Base-by-base conservation (phyloP, 2,329 filamentous ascomycete genomes). In the Xylaria multiplex region DNA sequence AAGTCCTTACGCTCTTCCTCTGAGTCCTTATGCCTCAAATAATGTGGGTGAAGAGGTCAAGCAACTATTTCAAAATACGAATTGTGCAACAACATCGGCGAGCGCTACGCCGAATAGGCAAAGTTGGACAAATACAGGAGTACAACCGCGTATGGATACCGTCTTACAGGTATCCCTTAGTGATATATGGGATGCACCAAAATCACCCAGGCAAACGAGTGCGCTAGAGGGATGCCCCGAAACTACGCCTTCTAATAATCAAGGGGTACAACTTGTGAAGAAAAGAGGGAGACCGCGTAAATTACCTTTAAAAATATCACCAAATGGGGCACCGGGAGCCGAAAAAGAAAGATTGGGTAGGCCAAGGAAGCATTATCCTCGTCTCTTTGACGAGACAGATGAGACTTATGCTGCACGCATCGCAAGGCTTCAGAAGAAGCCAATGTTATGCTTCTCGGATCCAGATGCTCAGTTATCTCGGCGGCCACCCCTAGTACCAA, bases 221-320 rank as follows among this genome's bases (percentile, higher is more conserved):
- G 46, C 5, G 48, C 19, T 1, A 16, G 54, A 61, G 30, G 49
- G 42, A 45, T 24, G 19, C 22, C 14, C n/a, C 3, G 49, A 53
- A 48, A n/a, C 40, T 43, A 37, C 40, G 19, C 19, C 14, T 7
- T 5, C 11, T 43, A 48, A 16, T 22, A 35, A 40, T 24, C 40
- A 55, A 52, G 46, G 8, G 16, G 13, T 14, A 32, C 67, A 35
- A 7, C 43, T 19, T 45, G 7, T 7, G 32, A 69, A 59, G 43
- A 67, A 56, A 49, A 65, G 58, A 56, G 65, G 57, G 43, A 64
- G 67, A 19, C 49, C 54, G 8, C 56, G 54, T 19, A 58, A 57
- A 58, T 6, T 40, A 7, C 22, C 46, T 49, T 13, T 24, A 52
- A 27, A 45, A 16, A 19, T 13, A 14, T 14, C 37, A n/a, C 42